phyloP scores from a whole-genome alignment of 164 flowering plant genomes.

The Piper longum region DNA sequence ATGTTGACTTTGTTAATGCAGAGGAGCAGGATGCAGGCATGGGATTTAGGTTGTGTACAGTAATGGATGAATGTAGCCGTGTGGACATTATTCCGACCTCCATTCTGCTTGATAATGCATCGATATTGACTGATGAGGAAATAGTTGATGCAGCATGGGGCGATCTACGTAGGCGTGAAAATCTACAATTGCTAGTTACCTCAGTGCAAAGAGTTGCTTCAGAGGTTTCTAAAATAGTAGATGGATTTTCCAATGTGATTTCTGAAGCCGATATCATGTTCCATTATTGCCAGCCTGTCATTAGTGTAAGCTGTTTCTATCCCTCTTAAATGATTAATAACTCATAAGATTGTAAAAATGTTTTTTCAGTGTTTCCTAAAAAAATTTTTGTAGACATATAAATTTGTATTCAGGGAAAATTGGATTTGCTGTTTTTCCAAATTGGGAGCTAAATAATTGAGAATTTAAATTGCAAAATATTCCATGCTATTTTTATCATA shows the following conservation, averaged over 20 bases:
- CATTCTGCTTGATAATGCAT: conserved; percentile 9
- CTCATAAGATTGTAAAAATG: too few relatives aligned
- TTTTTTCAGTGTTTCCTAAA: too few relatives aligned
- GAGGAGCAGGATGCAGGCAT: conserved; percentile 34
- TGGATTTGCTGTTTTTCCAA: too few relatives aligned
- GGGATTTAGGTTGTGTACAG: conserved; percentile 24
- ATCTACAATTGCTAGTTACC: conserved; percentile 26
- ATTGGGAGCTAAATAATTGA: too few relatives aligned
- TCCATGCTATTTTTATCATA: too few relatives aligned
- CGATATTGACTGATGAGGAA: conserved; percentile 9
- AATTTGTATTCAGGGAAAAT: too few relatives aligned
- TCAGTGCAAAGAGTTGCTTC: conserved; percentile 34
- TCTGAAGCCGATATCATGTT: conserved; percentile 66
- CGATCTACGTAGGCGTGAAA: conserved; percentile 33
- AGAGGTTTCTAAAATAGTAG: conserved; percentile 24
- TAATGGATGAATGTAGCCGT: conserved; percentile 90
- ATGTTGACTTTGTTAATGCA: conserved; percentile 14
- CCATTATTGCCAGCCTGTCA: conserved; percentile 24
- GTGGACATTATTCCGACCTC: conserved; percentile 31
- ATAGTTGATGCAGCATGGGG: conserved; percentile 61
- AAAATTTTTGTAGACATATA: too few relatives aligned
- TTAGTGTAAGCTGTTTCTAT: conserved; percentile 23
- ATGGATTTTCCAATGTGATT: conserved; percentile 40
- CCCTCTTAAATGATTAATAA: not conserved
- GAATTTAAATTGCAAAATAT: too few relatives aligned